Conservation (phyloP, 495 filamentous ascomycete genomes). For the Penicillium cosmopolitanum region DNA sequence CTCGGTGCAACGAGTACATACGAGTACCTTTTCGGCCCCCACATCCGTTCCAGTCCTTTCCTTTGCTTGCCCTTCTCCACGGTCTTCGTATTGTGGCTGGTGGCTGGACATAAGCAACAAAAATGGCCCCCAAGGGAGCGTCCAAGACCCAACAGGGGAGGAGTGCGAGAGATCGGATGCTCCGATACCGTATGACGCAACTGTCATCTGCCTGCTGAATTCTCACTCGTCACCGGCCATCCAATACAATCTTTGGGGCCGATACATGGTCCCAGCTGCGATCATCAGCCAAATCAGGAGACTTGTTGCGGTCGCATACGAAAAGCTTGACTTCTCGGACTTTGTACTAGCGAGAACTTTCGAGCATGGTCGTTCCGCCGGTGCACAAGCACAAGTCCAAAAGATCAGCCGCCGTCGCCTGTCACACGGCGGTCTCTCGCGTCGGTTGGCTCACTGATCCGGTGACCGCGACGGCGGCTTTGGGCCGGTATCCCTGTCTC, state of each 20-base stretch:
- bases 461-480: neutral
- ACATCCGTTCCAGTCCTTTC: neutral
- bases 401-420: slow-evolving; percentile 10
- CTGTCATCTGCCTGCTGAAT: too few relatives aligned
- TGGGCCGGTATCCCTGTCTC: neutral
- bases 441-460: neutral
- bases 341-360: neutral
- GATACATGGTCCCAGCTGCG: too few relatives aligned
- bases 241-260: too few relatives aligned
- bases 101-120: slow-evolving; percentile 1
- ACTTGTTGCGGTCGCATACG: neutral
- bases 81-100: neutral
- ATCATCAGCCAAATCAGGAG: slow-evolving; percentile 2
- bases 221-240: too few relatives aligned
- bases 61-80: neutral
- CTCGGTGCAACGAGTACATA: neutral
- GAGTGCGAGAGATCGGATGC: neutral
- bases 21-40: neutral
- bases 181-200: slow-evolving; percentile 3
- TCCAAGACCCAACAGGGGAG: neutral
- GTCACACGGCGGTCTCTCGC: slow-evolving; percentile 8
- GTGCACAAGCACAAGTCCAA: neutral
- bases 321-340: slow-evolving; percentile 1
- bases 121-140: too few relatives aligned
- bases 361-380: neutral